Base-by-base conservation (phyloP, 352 stramenopile genomes). In the Phytophthora kernoviae region DNA sequence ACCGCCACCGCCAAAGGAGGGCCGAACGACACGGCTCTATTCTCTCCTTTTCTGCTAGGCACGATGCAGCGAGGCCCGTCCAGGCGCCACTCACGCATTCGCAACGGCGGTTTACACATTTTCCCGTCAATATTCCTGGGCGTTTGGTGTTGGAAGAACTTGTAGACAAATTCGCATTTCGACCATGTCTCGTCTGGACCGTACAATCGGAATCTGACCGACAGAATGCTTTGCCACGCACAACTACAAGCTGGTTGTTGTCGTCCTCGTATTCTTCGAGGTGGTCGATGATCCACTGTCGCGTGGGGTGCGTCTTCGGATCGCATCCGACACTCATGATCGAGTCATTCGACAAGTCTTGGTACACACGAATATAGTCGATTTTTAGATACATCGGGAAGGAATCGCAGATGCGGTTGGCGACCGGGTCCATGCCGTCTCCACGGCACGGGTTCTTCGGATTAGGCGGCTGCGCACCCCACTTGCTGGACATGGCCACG, bases 401-500 rank as follows among this genome's bases (percentile, higher is more conserved):
- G 0, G 65, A 50, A 39, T 81, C 78, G 41, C 84, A 93, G 20
- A 91, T 88, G 3, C 53, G 54, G 56, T 88, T 88, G 2, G 58
- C 59, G 2, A 77, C 49, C 0, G 72, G 49, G 36, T 89, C 69
- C 17, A 48, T 46, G 11, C 77, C 77, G 21, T 87, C 70, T 0
- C 81, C 80, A 33, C 70, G 75, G 41, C 86, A 95, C 5, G 69
- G 62, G 11, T 78, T 66, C 6, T 74, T 77, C 0, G 84, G 40
- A 57, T 94, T 94, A 20, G 86, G 84, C 2, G 86, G 86, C 21
- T 61, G 79, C 0, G 86, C 64, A 14, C 84, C 83, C 96, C 95
- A 98, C 26, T 90, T 89, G 24, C 70, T 87, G 17, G 91, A 98
- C 47, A 99, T 79, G 6, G 96, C 96, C 20, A 97, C 97, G 73